Evolutionary conservation across 2,329 filamentous ascomycete genomes (phyloP), one percentile per base, ranked within the genome.

Genomic region (Helicocarpus griseus): DNA sequence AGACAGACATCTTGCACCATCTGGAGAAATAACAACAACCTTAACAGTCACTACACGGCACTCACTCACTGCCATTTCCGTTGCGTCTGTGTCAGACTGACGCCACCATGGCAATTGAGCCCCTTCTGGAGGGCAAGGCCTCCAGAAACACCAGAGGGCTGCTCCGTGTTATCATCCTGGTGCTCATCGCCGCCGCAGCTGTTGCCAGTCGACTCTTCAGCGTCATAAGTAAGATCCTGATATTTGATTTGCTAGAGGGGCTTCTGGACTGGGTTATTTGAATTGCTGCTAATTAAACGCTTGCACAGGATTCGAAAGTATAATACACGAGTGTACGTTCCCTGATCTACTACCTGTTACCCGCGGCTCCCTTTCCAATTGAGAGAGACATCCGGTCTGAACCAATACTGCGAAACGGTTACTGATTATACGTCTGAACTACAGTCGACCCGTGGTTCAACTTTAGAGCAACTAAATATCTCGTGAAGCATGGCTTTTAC

Each of bases 371-470:
- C 4, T n/a, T 47, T 31, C 24, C 35, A 4, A 19, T 9, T 21
- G 35, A 43, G 35, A 6, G 28, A 31, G 21, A 38, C 24, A 48
- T 48, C 43, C 50, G 43, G n/a, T 48, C 46, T 13, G 14, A 33
- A 48, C 22, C 22, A 41, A 21, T 47, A 17, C 13, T 8, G 5
- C 8, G 6, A 31, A 43, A 26, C 24, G 13, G 43, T 45, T 55
- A 43, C 47, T 53, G 54, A 47, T 54, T 54, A 53, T 51, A 40
- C 48, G 48, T 44, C 48, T 39, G 36, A 48, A 51, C 48, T 65
- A 41, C 67, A 98, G 91, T 98, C 74, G 93, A 98, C 73, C 93
- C 93, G 33, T 98, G 93, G 93, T 98, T 98, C 77, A 98, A 98
- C 74, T 98, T 98, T 74, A 81, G 93, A 71, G 93, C 93, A 60